Percentiles rank a stretch among this genome's conserved stretches.
Evolutionary conservation across 352 stramenopile species (phyloP).

Genomic region (Globisporangium splendens): DNA sequence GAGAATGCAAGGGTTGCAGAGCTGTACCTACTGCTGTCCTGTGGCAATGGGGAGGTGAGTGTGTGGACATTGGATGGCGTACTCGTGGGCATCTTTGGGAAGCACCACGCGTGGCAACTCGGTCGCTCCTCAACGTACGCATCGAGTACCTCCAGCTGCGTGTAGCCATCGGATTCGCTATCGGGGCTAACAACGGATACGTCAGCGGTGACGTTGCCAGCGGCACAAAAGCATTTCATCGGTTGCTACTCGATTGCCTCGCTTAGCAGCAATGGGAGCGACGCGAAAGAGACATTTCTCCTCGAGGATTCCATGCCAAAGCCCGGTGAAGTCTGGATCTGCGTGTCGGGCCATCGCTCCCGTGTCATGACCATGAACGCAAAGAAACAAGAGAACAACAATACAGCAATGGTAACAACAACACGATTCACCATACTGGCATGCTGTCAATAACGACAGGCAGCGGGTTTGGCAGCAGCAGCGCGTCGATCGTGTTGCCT

Average conservation of each 20-base stretch:
- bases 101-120: constrained; percentile 59
- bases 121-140: constrained; percentile 50
- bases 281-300: constrained; percentile 46
- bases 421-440: not conserved
- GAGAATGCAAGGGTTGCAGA: constrained; percentile 57
- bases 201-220: too few species aligned
- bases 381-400: constrained; percentile 20
- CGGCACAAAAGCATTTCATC: constrained; percentile 37
- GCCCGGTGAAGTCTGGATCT: constrained; percentile 72
- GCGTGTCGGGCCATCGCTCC: constrained; percentile 48
- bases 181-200: too few species aligned
- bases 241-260: constrained; percentile 51
- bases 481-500: constrained; percentile 15
- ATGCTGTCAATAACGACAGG: not conserved
- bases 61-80: constrained; percentile 74
- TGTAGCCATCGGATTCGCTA: constrained; percentile 17
- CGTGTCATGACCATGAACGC: constrained; percentile 26
- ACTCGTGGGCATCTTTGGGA: constrained; percentile 62
- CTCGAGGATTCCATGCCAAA: constrained; percentile 79
- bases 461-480: constrained; percentile 3
- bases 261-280: constrained; percentile 31
- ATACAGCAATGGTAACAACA: not conserved
- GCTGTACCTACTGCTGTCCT: constrained; percentile 60
- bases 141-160: constrained; percentile 34
- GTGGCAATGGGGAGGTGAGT: constrained; percentile 59